phyloP scores from a whole-genome alignment of 768 basidiomycete genomes.

The Rhizopogon rudus region DNA sequence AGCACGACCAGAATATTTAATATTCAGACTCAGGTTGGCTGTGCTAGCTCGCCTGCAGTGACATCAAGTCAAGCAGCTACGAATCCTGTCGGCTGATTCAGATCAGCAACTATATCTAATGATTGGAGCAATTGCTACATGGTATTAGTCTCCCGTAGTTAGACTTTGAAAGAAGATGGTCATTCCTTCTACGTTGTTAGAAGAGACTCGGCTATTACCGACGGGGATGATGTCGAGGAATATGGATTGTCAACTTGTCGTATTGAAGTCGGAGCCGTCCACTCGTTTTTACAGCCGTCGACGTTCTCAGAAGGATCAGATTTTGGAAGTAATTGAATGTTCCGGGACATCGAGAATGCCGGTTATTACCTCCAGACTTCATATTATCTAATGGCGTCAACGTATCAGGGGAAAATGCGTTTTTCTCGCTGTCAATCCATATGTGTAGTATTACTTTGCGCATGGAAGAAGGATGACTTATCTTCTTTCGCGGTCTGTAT shows the following conservation, averaged over 20 bases:
- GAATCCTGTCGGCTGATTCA: not conserved
- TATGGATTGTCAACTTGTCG: not conserved
- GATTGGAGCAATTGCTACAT: not conserved
- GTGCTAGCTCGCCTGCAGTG: not conserved
- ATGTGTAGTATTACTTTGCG: not conserved
- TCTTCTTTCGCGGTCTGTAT: too few relatives aligned
- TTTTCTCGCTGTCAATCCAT: not conserved
- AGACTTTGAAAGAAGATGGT: too few relatives aligned
- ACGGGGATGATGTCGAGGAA: not conserved
- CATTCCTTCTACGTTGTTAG: not conserved
- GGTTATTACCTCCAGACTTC: not conserved
- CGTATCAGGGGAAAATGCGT: not conserved
- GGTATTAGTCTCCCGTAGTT: not conserved
- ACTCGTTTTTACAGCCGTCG: not conserved
- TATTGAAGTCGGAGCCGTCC: too few relatives aligned
- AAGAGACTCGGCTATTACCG: constrained; percentile 1
- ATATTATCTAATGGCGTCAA: not conserved
- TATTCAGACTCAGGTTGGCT: not conserved
- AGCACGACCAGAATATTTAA: not conserved
- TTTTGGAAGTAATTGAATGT: not conserved
- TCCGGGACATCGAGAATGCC: not conserved
- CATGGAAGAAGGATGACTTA: too few relatives aligned
- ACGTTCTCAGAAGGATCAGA: not conserved
- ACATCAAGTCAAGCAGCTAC: not conserved
- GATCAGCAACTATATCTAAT: not conserved